These are phyloP conservation scores for Calonectria multiphialidica DNA, from an alignment of 2,329 filamentous ascomycete species.

Conservation along the genomic window DNA sequence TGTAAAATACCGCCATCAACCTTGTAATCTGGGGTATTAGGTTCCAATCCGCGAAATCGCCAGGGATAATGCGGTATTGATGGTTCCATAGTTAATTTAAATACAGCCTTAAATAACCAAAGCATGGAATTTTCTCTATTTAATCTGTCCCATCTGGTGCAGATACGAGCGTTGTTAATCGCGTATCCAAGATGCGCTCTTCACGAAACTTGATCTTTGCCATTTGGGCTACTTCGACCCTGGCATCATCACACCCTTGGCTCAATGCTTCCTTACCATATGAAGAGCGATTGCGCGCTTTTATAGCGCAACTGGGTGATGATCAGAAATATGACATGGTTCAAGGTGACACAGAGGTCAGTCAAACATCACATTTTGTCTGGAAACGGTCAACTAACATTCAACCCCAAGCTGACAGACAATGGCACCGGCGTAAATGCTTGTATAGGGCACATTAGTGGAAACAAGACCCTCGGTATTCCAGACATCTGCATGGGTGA, in stretches of 20 bases:
- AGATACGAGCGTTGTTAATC: neutral
- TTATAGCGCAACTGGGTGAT: neutral
- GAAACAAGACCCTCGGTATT: neutral
- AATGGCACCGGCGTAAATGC: neutral
- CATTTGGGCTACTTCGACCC: neutral
- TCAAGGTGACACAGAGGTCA: neutral
- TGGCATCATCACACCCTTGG: neutral
- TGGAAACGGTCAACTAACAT: neutral
- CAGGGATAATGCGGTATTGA: neutral
- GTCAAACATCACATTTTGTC: neutral
- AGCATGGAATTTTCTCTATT: neutral
- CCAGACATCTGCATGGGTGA: neutral
- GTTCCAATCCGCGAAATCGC: neutral
- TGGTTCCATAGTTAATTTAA: neutral
- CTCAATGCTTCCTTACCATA: neutral
- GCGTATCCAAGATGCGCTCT: neutral
- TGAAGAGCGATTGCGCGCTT: neutral
- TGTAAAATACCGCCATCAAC: neutral
- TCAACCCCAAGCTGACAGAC: neutral
- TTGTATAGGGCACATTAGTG: neutral
- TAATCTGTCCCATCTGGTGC: neutral
- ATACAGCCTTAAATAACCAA: neutral
- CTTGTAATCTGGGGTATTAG: neutral
- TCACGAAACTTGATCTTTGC: neutral
- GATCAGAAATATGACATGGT: conserved; percentile 2